Evolutionary conservation across 2,329 filamentous ascomycete species (phyloP), one percentile per base, ranked within the genome.

Genomic region (Zymoseptoria brevis): DNA sequence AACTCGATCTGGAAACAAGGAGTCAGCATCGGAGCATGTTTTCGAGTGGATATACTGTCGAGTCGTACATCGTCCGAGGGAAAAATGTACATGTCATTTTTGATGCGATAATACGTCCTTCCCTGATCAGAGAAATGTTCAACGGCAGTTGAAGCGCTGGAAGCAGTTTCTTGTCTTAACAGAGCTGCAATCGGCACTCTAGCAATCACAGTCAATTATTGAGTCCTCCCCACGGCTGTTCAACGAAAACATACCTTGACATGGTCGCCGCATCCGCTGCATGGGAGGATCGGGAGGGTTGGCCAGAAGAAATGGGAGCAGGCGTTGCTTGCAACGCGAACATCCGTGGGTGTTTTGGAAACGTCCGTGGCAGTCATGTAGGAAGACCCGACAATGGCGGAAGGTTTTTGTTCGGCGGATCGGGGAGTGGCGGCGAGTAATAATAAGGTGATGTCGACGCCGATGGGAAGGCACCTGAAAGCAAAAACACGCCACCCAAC

Each of bases 161-260:
- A 35, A 30, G 57, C 54, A 19, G 58, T 22, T 41, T 66, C 63
- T 22, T 61, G 52, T 53, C 59, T 60, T 29, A 66, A 59, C n/a
- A 66, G 63, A 55, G 64, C 55, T 57, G 62, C 58, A 50, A 66
- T 66, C 35, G 64, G 63, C 58, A 66, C 60, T 49, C 60, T 62
- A 55, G 52, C 9, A 9, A 21, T 41, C 11, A 45, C 16, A 54
- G 41, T 26, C 22, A 21, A 54, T 54, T 35, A 2, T 45, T 16
- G 35, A 13, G 35, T 7, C 16, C 16, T 45, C 35, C 7, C 5
- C 35, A 16, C 35, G 13, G 6, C 35, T n/a, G 16, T 19, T 21
- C 6, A 50, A 8, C 48, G 16, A 51, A n/a, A 53, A 60, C 57
- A 30, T 54, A 66, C 64, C 64, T 60, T 52, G 64, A 66, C 64